phyloP scores from a whole-genome alignment of 73 alveolate genomes.

The Urostyla sp. region DNA sequence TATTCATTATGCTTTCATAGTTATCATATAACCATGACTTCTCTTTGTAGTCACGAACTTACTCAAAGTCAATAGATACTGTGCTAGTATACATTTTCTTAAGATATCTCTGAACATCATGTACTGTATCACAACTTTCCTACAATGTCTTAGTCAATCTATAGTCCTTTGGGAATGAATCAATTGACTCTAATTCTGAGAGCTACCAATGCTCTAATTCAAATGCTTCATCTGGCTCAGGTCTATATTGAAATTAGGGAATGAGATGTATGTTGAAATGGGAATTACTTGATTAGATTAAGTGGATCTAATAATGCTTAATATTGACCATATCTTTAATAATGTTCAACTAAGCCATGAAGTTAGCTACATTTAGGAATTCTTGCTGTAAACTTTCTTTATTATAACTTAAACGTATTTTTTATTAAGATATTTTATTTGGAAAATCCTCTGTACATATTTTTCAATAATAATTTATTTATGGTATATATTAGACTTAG shows the following conservation, averaged over 20 bases:
- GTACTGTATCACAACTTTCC: conserved; percentile 39
- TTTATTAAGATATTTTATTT: too few species aligned
- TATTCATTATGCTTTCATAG: conserved; percentile 70
- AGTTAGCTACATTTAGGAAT: too few species aligned
- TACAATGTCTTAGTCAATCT: conserved; percentile 1
- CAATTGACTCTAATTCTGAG: conserved; percentile 42
- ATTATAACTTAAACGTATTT: too few species aligned
- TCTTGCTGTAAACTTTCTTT: too few species aligned
- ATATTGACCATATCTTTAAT: too few species aligned
- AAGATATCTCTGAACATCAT: conserved; percentile 68
- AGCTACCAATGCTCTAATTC: conserved; percentile 68
- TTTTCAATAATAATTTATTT: too few species aligned
- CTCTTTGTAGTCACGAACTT: conserved; percentile 78
- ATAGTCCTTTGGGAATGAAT: conserved; percentile 64
- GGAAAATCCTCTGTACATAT: too few species aligned
- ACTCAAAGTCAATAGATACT: conserved; percentile 86
- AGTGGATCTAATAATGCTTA: too few species aligned
- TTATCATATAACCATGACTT: conserved; percentile 84
- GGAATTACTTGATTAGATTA: too few species aligned
- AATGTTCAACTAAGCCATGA: too few species aligned
- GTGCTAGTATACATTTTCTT: conserved; percentile 66
- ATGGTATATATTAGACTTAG: too few species aligned
- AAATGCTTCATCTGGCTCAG: neutral
- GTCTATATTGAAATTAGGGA: neutral
- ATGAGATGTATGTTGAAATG: too few species aligned